Evolutionary conservation across 169 alveolate species (phyloP).

Genomic region (Eimeria tenella): DNA sequence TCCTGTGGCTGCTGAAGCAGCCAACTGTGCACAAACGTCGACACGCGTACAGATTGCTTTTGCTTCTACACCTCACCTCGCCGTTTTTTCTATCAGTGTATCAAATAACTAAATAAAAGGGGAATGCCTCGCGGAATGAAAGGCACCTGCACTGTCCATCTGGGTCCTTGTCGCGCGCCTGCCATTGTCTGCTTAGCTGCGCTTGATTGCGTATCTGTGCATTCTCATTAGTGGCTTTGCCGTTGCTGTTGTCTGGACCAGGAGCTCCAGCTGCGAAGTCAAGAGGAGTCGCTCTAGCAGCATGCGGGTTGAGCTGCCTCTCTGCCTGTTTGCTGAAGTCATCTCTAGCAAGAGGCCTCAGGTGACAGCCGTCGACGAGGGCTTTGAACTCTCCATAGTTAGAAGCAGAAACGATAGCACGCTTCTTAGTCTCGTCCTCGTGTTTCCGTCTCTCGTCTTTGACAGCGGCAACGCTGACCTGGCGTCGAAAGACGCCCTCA

Average conservation of each 20-base stretch:
- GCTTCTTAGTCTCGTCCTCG: constrained; percentile 57
- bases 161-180: constrained; percentile 11
- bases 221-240: neutral
- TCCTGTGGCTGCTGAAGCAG: constrained; percentile 52
- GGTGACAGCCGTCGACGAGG: constrained; percentile 55
- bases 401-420: constrained; percentile 26
- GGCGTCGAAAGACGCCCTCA: constrained; percentile 12
- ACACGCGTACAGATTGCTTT: neutral
- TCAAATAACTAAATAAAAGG: neutral
- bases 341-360: constrained; percentile 8
- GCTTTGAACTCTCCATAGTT: constrained; percentile 17
- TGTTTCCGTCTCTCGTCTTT: constrained; percentile 11
- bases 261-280: neutral
- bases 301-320: constrained; percentile 22
- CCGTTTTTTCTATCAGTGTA: neutral
- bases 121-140: neutral
- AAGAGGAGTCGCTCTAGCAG: neutral
- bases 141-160: constrained; percentile 32
- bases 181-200: constrained; percentile 14
- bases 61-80: neutral
- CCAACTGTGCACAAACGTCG: constrained; percentile 15
- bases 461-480: constrained; percentile 2
- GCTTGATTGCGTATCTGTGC: constrained; percentile 9
- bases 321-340: neutral
- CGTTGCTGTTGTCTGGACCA: neutral